Evolutionary conservation across 352 stramenopile species (phyloP).

Genomic region (Pythium folliculosum): DNA sequence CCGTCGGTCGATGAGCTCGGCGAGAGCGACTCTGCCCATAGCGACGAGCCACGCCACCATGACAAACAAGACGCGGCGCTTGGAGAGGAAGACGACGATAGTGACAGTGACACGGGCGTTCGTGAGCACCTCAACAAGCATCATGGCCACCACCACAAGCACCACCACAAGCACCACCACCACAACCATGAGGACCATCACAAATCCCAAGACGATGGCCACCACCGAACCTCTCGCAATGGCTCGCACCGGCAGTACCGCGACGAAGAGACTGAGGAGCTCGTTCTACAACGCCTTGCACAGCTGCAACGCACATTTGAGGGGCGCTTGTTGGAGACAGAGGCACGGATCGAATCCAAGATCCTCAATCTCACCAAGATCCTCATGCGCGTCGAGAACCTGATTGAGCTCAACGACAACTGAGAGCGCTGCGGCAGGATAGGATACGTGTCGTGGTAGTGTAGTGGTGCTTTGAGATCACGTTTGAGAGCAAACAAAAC

Average conservation of each 20-base stretch:
- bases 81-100: neutral
- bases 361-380: constrained; percentile 72
- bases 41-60: neutral
- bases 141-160: neutral
- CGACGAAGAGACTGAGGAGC: constrained; percentile 37
- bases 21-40: neutral
- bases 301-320: constrained; percentile 68
- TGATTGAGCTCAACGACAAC: constrained; percentile 55
- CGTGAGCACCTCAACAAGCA: neutral
- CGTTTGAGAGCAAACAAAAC: no score
- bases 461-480: no score
- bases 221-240: neutral
- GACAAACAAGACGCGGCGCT: neutral
- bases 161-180: constrained; percentile 8
- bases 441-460: no score
- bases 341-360: constrained; percentile 69
- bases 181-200: neutral
- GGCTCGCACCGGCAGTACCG: neutral
- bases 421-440: neutral
- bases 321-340: constrained; percentile 55
- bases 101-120: neutral
- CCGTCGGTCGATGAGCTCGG: neutral
- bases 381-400: constrained; percentile 55
- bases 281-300: constrained; percentile 47
- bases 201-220: neutral